phyloP scores from a whole-genome alignment of 179 eudicot genomes.

The Heliamphora pulchella region DNA sequence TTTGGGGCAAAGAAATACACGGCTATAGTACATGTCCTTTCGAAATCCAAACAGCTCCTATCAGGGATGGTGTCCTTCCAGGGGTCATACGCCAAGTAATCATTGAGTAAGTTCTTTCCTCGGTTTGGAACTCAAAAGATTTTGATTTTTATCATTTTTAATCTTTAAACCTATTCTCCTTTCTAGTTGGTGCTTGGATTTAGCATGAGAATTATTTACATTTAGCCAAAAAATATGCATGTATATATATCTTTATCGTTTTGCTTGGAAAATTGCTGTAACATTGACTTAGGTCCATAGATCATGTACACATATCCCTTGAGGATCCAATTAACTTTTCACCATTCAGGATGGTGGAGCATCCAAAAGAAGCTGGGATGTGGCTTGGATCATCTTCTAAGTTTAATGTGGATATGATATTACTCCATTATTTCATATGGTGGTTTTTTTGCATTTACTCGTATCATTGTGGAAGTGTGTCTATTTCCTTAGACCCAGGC shows the following conservation, averaged over 20 bases:
- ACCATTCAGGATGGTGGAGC: background rate
- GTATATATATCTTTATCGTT: background rate
- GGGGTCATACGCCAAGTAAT: slow-evolving; percentile 78
- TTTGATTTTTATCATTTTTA: background rate
- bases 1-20: slow-evolving; percentile 14
- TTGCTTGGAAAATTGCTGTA: background rate
- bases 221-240: background rate
- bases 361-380: background rate
- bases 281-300: background rate
- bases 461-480: background rate
- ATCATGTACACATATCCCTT: background rate
- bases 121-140: slow-evolving; percentile 2
- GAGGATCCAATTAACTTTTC: background rate
- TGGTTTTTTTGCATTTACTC: background rate
- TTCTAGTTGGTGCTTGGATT: background rate
- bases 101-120: slow-evolving; percentile 48
- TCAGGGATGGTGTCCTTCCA: slow-evolving; percentile 77
- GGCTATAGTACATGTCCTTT: slow-evolving; percentile 21
- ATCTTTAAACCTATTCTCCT: background rate
- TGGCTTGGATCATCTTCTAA: slow-evolving; percentile 3
- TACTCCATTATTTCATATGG: background rate
- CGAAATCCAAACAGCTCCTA: slow-evolving; percentile 84
- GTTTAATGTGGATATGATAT: background rate
- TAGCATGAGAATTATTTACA: background rate
- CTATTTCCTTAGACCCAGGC: background rate